Base-by-base conservation (phyloP, 352 stramenopile species). In the Phytophthora ramorum region DNA sequence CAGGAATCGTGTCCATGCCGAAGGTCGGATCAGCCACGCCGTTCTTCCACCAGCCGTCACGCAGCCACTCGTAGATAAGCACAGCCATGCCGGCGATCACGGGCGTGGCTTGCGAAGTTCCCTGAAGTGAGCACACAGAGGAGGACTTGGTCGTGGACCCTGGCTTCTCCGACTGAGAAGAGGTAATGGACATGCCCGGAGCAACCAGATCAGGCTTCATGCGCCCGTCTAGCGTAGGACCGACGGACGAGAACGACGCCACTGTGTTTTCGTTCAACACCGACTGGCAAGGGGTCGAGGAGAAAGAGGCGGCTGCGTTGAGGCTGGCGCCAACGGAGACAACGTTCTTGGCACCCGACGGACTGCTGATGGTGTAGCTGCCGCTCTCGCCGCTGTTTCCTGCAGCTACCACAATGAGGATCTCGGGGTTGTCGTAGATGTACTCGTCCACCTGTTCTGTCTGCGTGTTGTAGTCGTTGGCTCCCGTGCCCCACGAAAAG, bases 21-120 rank as follows among this genome's bases (percentile, higher is more conserved):
- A 76, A 88, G 28, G 65, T 79, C 7, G 76, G 59, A 24, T 93
- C 78, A 24, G 76, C 60, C n/a, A 77, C 66, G 35, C 85, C 89
- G 30, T 85, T 79, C 44, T 89, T 80, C 79, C 90, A 95, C 67
- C 78, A 90, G 6, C 89, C 89, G 37, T 97, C 87, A 40, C 79
- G 76, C 30, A 98, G 85, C 80, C 95, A 98, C 52, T 97, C 86
- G 40, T 83, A 85, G 30, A 97, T 60, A 0, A 98, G 56, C 19
- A 93, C 80, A 8, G 88, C 89, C 71, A 86, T 87, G 5, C 90
- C 91, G 1, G 87, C 79, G 14, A 92, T 71, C 1, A 96, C 71
- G 16, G 93, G 93, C 7, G 91, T 93, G 12, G 92, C 78, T 71
- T 97, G 95, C 0, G 78, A 89, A 0, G 93, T 97, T 20, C 91